Evolutionary conservation across 2,329 filamentous ascomycete species (phyloP), one percentile per base, ranked within the genome.

Genomic region (Calonectria pteridis): DNA sequence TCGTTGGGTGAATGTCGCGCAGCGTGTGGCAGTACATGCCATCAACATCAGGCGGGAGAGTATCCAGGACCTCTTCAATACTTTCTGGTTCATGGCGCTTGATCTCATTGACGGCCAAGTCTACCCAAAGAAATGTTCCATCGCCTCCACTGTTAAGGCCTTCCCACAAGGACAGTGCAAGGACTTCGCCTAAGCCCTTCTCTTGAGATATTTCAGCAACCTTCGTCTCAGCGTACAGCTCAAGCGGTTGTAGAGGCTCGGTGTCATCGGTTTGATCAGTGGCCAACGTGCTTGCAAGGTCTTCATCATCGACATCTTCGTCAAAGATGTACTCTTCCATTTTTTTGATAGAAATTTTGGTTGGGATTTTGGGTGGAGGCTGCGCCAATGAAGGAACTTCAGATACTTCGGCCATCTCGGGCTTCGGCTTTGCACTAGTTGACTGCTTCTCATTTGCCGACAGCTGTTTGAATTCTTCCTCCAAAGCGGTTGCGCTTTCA

Each of bases 11-110:
- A 40, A 64, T 64, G 10, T 49, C 18, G 9, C 20, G 59, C 23
- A 64, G 59, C 1, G 37, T 64, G 40, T 64, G 26, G 28, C 59
- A 64, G 28, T 64, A 64, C 59, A 64, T 64, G 4, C 59, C 40
- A 11, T 64, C 40, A 16, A 64, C 40, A 11, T 33, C 18, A 6
- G 59, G 28, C 3, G 59, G 59, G 18, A 64, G 59, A 23, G 7
- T 43, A 5, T 49, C 26, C 18, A 64, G 43, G 3, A 46, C 18
- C 40, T 49, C 37, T 33, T 49, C 26, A 5, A 64, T 49, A 4
- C 11, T 33, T n/a, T 33, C 59, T 7, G 23, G 28, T 0, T 46
- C 26, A n/a, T 64, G 37, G 14, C 28, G 59, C 7, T 64, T 49
- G 29, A 64, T 40, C 16, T 64, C 59, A 13, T 33, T 49, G n/a